Evolutionary conservation across 2,329 filamentous ascomycete genomes (phyloP).

Genomic region (Scolecobasidium constrictum): DNA sequence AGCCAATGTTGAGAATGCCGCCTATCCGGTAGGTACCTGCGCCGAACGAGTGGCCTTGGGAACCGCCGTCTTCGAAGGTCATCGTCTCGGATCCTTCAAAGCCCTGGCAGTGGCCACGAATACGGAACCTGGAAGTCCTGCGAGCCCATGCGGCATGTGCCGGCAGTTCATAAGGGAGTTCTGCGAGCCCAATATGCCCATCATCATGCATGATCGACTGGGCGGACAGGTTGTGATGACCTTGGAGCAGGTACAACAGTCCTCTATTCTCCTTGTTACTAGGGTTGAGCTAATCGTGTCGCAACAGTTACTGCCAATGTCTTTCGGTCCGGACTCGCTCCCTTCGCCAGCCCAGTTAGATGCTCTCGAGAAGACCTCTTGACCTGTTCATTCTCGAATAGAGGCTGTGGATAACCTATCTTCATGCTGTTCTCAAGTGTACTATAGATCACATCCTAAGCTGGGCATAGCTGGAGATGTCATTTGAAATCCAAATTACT

Average conservation of each 20-base stretch:
- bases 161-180: conserved; percentile 60
- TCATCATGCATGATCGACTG: conserved; percentile 59
- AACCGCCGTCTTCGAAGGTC: conserved; percentile 57
- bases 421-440: too few species aligned
- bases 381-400: too few species aligned
- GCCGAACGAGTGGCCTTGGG: conserved; percentile 85
- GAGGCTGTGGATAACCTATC: too few species aligned
- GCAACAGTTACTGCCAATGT: conserved; percentile 18
- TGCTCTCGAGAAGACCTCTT: not conserved
- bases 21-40: conserved; percentile 90
- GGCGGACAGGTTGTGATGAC: conserved; percentile 60
- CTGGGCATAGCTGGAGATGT: too few species aligned
- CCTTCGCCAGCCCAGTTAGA: conserved; percentile 4
- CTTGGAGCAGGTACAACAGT: conserved; percentile 10
- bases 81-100: conserved; percentile 45
- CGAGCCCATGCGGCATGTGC: conserved; percentile 83
- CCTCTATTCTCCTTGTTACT: not conserved
- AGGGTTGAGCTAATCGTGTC: not conserved
- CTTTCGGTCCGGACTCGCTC: conserved; percentile 10
- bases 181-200: conserved; percentile 18
- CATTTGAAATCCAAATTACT: too few species aligned
- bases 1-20: conserved; percentile 73
- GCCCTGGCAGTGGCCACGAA: conserved; percentile 83
- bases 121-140: conserved; percentile 32
- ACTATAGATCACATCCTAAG: too few species aligned